Conservation (phyloP, 805 yeast species). For the Huiozyma sinensis region DNA sequence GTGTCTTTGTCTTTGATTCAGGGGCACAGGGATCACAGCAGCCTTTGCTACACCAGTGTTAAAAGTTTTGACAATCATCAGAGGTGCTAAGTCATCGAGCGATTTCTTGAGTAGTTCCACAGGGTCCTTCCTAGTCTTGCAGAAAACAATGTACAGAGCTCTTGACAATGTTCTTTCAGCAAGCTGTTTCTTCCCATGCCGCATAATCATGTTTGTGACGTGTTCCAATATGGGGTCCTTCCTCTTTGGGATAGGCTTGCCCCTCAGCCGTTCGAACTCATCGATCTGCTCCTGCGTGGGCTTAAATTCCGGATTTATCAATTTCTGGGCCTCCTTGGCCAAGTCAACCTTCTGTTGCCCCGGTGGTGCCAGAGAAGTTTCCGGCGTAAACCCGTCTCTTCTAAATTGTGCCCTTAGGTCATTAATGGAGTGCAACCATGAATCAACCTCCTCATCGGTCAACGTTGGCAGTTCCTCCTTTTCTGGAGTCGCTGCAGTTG, state of each 20-base stretch:
- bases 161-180: constrained; percentile 66
- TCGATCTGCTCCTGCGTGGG: constrained; percentile 58
- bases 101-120: constrained; percentile 62
- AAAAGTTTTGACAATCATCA: constrained; percentile 64
- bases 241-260: constrained; percentile 46
- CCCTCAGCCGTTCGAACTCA: constrained; percentile 41
- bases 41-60: constrained; percentile 83
- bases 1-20: constrained; percentile 70
- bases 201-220: constrained; percentile 81
- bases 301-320: constrained; percentile 29
- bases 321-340: constrained; percentile 17
- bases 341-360: constrained; percentile 35
- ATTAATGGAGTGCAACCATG: constrained; percentile 33
- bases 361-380: constrained; percentile 15
- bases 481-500: neutral
- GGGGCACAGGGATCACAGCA: constrained; percentile 69
- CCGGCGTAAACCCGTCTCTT: constrained; percentile 31
- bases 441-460: constrained; percentile 31
- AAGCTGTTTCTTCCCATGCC: constrained; percentile 74
- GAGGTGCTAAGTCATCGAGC: constrained; percentile 74
- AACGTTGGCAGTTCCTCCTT: neutral
- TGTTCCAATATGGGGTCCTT: constrained; percentile 65
- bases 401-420: constrained; percentile 30
- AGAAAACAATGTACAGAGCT: constrained; percentile 59
- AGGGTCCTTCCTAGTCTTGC: constrained; percentile 68